phyloP scores from a whole-genome alignment of 106 monocot genomes.

The Amphibolis antarctica region DNA sequence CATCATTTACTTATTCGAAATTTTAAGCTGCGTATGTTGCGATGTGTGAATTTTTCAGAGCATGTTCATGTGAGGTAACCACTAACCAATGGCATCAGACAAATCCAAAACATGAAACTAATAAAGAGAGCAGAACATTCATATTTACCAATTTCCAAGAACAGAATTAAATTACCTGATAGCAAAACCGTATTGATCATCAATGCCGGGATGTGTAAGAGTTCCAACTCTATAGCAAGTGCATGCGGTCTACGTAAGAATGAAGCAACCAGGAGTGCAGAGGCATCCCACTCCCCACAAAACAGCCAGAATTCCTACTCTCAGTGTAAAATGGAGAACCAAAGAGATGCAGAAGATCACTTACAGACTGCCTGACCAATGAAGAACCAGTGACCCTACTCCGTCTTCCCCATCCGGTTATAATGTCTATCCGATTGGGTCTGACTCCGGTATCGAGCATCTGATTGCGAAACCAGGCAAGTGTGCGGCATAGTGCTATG shows the following conservation, averaged over 20 bases:
- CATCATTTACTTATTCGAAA: no score
- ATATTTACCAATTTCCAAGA: not conserved
- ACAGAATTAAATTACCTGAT: not conserved
- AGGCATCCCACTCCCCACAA: slow-evolving; percentile 69
- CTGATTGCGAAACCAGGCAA: slow-evolving; percentile 69
- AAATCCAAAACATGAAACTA: no score
- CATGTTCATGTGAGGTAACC: no score
- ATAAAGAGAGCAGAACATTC: not conserved
- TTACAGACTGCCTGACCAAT: slow-evolving; percentile 65
- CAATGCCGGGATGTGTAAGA: not conserved
- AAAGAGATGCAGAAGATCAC: slow-evolving; percentile 57
- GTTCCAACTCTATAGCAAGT: slow-evolving; percentile 46
- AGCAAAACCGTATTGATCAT: not conserved
- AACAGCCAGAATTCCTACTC: slow-evolving; percentile 76
- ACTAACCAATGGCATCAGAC: no score
- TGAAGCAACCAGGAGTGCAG: slow-evolving; percentile 74
- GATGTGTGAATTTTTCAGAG: no score
- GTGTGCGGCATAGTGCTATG: slow-evolving; percentile 70
- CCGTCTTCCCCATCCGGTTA: slow-evolving; percentile 91
- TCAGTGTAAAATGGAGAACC: slow-evolving; percentile 63
- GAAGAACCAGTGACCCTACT: slow-evolving; percentile 87
- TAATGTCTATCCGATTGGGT: slow-evolving; percentile 59
- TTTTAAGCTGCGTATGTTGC: no score
- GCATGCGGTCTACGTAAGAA: slow-evolving; percentile 89
- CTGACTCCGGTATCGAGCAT: slow-evolving; percentile 35